Percentiles rank a stretch among this genome's conserved stretches.
Conservation (phyloP, 768 basidiomycete genomes). For the Rubroboletus pulcherrimus region DNA sequence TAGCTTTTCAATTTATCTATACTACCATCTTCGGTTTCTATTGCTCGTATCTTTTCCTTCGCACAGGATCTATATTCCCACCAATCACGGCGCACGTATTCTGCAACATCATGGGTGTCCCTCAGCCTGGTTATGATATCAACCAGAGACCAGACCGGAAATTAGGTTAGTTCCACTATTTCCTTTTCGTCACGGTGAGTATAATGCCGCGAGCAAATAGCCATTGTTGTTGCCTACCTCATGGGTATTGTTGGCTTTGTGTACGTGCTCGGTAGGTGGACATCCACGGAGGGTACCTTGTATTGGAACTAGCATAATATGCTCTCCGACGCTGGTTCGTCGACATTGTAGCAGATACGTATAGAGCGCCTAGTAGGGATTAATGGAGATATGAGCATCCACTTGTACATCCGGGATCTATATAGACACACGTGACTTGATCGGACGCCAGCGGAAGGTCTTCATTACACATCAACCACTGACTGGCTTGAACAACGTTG, state of each 20-base stretch:
- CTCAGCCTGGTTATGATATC: conserved; percentile 59
- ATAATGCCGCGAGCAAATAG: conserved; percentile 34
- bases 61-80: conserved; percentile 78
- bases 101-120: conserved; percentile 94
- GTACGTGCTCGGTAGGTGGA: conserved; percentile 52
- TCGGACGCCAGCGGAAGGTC: not conserved
- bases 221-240: conserved; percentile 51
- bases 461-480: not conserved
- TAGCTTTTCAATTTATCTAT: conserved; percentile 86
- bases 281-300: conserved; percentile 34
- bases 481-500: conserved; percentile 12
- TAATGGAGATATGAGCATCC: conserved; percentile 8
- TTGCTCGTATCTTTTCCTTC: conserved; percentile 79
- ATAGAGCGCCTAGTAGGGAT: not conserved
- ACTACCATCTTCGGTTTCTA: conserved; percentile 93
- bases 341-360: not conserved
- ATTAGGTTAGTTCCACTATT: conserved; percentile 40
- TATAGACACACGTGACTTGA: conserved; percentile 18
- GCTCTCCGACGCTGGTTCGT: conserved; percentile 11
- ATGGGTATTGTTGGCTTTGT: conserved; percentile 58
- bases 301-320: conserved; percentile 38
- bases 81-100: conserved; percentile 80
- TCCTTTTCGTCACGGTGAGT: conserved; percentile 5
- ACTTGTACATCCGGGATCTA: not conserved
- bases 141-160: conserved; percentile 47